These are phyloP conservation scores for Aspergillus luchuensis DNA, from an alignment of 2,329 filamentous ascomycete species.

Conservation along the genomic window DNA sequence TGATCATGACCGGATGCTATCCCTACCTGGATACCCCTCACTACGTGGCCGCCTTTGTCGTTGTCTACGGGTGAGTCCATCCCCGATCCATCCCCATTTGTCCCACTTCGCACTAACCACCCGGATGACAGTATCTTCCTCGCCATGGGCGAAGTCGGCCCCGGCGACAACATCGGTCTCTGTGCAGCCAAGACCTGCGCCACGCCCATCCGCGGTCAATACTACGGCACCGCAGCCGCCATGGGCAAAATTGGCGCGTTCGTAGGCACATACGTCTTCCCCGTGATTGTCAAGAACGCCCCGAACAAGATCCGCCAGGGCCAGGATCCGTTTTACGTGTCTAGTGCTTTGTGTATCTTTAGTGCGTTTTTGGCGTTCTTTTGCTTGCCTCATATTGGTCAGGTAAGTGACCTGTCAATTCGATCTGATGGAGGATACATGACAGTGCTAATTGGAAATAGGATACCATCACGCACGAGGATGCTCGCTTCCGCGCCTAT, in stretches of 20 bases:
- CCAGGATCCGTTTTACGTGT: conserved; percentile 91
- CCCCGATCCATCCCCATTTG: background rate
- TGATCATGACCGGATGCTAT: conserved; percentile 85
- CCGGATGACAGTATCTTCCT: conserved; percentile 62
- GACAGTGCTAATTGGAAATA: conserved; percentile 36
- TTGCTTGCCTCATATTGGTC: conserved; percentile 72
- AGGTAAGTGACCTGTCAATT: conserved; percentile 33
- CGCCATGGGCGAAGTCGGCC: conserved; percentile 76
- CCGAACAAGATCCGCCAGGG: conserved; percentile 61
- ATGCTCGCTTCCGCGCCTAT: conserved; percentile 72
- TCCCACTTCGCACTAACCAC: background rate
- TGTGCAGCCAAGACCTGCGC: conserved; percentile 85
- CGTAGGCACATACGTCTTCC: conserved; percentile 80
- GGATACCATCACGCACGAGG: conserved; percentile 80
- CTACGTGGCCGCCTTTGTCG: conserved; percentile 74
- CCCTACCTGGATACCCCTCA: conserved; percentile 63
- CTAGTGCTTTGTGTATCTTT: conserved; percentile 73
- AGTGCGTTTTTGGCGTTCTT: conserved; percentile 68
- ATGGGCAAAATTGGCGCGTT: conserved; percentile 65
- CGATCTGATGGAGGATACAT: no score
- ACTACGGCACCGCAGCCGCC: conserved; percentile 58
- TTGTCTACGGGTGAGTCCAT: conserved; percentile 65
- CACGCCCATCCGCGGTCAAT: conserved; percentile 80
- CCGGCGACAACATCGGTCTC: conserved; percentile 88
- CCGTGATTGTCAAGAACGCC: conserved; percentile 64